Evolutionary conservation across 2,329 filamentous ascomycete species (phyloP).

Genomic region (Apiospora marii): DNA sequence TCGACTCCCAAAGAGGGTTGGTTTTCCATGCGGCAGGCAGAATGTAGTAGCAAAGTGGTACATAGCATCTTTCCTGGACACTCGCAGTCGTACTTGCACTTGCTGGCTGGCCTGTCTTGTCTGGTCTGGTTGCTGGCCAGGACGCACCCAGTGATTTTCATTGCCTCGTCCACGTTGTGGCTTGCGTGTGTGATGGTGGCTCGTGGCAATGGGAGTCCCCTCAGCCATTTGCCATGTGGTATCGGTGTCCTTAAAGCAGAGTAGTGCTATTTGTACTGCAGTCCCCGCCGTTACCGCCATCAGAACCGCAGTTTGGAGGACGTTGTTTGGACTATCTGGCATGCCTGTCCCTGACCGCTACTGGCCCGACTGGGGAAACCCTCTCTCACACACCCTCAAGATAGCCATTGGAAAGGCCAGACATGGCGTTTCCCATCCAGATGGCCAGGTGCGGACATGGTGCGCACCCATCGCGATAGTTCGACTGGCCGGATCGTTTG

Average conservation of each 20-base stretch:
- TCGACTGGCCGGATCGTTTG: background rate
- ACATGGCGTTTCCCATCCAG: background rate
- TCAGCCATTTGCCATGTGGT: background rate
- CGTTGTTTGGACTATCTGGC: background rate
- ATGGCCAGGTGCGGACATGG: background rate
- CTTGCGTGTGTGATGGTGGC: background rate
- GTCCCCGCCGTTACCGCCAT: background rate
- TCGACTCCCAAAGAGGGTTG: background rate
- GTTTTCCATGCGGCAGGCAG: background rate
- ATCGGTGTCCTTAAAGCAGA: background rate
- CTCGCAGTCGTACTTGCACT: background rate
- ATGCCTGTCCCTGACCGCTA: slow-evolving; percentile 16
- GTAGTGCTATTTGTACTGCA: background rate
- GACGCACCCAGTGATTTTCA: background rate
- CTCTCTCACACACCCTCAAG: background rate
- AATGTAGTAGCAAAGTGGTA: too few species aligned
- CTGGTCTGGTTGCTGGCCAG: background rate
- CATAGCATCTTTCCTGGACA: too few species aligned
- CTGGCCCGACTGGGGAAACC: background rate
- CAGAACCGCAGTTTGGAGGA: background rate
- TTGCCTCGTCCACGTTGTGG: background rate
- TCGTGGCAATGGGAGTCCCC: background rate
- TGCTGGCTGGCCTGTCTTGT: background rate
- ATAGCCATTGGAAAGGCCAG: too few species aligned
- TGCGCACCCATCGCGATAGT: background rate